Evolutionary conservation across 139 green algal species (phyloP), one percentile per base, ranked within the genome.

Genomic region (Auxenochlorella protothecoides): DNA sequence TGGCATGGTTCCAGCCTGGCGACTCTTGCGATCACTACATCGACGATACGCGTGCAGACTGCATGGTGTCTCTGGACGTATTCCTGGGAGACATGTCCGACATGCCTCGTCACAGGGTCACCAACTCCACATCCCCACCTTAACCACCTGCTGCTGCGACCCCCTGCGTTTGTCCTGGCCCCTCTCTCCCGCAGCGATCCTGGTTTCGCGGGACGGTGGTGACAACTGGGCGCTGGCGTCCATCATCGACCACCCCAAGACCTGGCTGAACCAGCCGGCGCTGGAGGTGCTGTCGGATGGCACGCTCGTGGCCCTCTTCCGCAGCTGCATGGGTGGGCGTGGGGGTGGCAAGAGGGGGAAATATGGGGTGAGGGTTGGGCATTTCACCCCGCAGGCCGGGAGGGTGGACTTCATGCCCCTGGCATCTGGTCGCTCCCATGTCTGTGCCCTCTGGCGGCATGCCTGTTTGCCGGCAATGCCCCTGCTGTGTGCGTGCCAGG

Each of bases 201-300:
- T 81, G 54, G 55, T 70, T 4, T 74, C 65, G 3, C 12, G 14
- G 6, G 76, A 81, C 65, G 10, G 10, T 0, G 76, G 76, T 5
- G 66, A 57, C 62, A 74, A 6, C 5, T 81, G 76, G 76, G 60
- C 65, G 59, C 12, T 59, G 51, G 44, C 11, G n/a, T 76, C 76
- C 15, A 59, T 66, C 57, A 53, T 84, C 3, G 55, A 74, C 59
- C 71, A 76, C 63, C 12, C 57, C 53, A 77, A 72, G 52, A 80
- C 72, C 14, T 84, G 79, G 79, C 68, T 84, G 66, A 80, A 83
- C 53, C 65, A 84, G 56, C 79, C 79, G 0, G 67, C 59, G 11
- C 64, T 84, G 59, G 71, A 74, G 63, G 53, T 69, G 63, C 62
- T 53, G 10, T 63, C 27, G 4, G 65, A 75, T 16, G 60, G 67